Base-by-base conservation (phyloP, 108 stramenopile species). In the Nitzschia inconspicua region DNA sequence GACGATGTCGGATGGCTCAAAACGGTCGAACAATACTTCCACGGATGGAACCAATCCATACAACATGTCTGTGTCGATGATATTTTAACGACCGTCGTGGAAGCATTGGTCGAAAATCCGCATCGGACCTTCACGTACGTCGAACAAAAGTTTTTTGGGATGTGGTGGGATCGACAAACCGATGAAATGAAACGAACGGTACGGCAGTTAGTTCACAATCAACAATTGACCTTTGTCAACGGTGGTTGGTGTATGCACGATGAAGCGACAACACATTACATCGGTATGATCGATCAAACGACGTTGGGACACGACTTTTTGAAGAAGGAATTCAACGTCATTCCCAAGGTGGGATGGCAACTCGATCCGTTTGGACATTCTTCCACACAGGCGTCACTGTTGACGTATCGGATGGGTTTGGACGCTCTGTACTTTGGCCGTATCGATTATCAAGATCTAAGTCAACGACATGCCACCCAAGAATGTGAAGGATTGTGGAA, bases 201-300 rank as follows among this genome's bases (percentile, higher is more conserved):
- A 14, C 75, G 80, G 37, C 35, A 54, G 6, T 72, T 97, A 9
- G 86, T 98, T 16, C 50, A 54, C 44, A 70, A 77, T 0, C 63
- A 84, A 7, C 94, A 89, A 49, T 75, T 96, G 27, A 62, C 73
- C 23, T 97, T 98, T 76, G 76, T 81, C 73, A 97, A 97, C 64
- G 98, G 96, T 24, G 96, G 95, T 39, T 98, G 96, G 96, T 92
- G 87, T 64, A 98, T 98, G 98, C 98, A 97, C 68, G 98, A 98
- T 60, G 98, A 98, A 53, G 93, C 96, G 0, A 66, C 87, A 0
- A 83, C 96, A 14, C 95, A 95, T 68, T 96, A 64, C 67, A 83
- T 92, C 43, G 96, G 88, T 7, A 97, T 97, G 96, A 87, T 98
- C 50, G 98, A 98, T 76, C 95, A 97, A 59, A 97, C 96, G 3